Evolutionary conservation across 2,329 filamentous ascomycete genomes (phyloP), one percentile per base, ranked within the genome.

Genomic region (Aspergillus luchuensis): DNA sequence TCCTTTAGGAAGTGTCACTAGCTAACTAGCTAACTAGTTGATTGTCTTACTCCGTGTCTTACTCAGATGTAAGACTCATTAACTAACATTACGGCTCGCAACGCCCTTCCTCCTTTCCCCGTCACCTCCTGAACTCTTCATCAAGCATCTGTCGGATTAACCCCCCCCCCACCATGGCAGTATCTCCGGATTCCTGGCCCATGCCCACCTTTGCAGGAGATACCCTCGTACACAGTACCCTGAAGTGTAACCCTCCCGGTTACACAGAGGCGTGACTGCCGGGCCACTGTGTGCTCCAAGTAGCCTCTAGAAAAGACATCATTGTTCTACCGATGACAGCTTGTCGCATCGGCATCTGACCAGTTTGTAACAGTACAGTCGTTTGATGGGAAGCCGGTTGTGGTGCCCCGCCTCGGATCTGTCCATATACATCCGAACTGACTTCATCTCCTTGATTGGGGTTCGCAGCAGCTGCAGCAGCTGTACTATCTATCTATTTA

Each of bases 161-260:
- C 3, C 25, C 3, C 39, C 25, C 3, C 39, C 21, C 15, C 10
- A 13, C 3, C 25, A 30, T 23, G 53, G 30, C 38, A 55, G 45
- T 19, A 45, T 33, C 39, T 33, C 39, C 23, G 28, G 25, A 36
- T 15, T 30, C 52, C 23, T 45, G 23, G 52, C 43, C 52, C 52
- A 43, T 41, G 39, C 38, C 38, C 23, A 28, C 13, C 15, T 28
- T 25, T 17, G 39, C 41, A 38, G 53, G 2, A 47, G 39, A 17
- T 28, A 11, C 17, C 53, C 53, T 47, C 53, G 53, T 56, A 56
- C 39, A 56, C 17, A 41, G 33, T 47, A 25, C 25, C 39, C 33
- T 33, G 53, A 36, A 11, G 53, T 56, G 53, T 47, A 33, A 56
- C 53, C 39, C 10, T n/a, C 36, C 23, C 15, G 8, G 51, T 28